Base-by-base conservation (phyloP, 768 basidiomycete genomes). In the Rickenella mellea region DNA sequence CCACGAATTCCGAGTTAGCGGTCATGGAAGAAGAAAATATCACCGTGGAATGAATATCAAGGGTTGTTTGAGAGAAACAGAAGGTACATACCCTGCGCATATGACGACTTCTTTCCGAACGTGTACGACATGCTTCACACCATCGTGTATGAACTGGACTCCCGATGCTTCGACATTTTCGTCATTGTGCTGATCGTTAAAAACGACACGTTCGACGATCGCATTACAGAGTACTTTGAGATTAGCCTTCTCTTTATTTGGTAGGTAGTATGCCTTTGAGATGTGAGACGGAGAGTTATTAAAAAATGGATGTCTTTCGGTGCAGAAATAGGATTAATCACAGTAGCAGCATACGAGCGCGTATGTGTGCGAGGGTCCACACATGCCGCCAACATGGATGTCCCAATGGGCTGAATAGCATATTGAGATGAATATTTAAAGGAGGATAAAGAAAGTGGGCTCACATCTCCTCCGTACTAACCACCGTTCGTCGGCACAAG, bases 31-130 rank as follows among this genome's bases (percentile, higher is more conserved):
- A n/a, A n/a, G n/a, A n/a, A n/a, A n/a, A n/a, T n/a, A n/a, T n/a
- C n/a, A n/a, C n/a, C n/a, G n/a, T n/a, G n/a, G n/a, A n/a, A n/a
- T n/a, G n/a, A n/a, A n/a, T n/a, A n/a, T n/a, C n/a, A n/a, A n/a
- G n/a, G n/a, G n/a, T n/a, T n/a, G n/a, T n/a, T n/a, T 14, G 17
- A 29, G 26, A 9, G 17, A 2, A 37, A 21, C 10, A 10, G 14
- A 20, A 2, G 11, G 1, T 7, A 22, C 50, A 22, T 50, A 67
- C 66, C 68, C 70, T 4, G 67, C 62, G 35, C 57, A 62, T 2
- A 78, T 55, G 42, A 70, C 61, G 29, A 69, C 67, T 48, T 71
- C 69, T 42, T 60, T 60, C 43, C 49, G 53, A 24, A 64, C 66
- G 27, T 55, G 54, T 9, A 61, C 62, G 9, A 52, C 49, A 41